A percentile compares a stretch with the other conserved stretches of the same genome.
phyloP scores from a whole-genome alignment of 2,329 filamentous ascomycete species.

The Cladosporium phlei region DNA sequence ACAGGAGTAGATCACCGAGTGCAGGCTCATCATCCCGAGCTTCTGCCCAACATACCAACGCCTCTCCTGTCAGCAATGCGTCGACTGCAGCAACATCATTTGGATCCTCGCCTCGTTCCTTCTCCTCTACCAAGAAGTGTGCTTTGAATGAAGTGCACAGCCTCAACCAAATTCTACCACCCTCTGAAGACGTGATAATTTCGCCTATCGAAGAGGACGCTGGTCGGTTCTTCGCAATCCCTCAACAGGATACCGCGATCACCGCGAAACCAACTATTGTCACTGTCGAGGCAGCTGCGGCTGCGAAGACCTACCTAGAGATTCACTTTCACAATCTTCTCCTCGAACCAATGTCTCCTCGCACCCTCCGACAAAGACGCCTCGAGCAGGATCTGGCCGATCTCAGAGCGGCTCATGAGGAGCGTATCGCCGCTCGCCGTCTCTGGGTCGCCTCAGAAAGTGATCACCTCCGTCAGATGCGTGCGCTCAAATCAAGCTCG shows the following conservation, averaged over 20 bases:
- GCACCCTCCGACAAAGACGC: constrained; percentile 56
- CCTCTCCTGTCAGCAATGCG: constrained; percentile 26
- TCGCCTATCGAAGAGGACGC: constrained; percentile 32
- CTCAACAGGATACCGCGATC: constrained; percentile 27
- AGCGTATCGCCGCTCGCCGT: constrained; percentile 48
- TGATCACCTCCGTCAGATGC: constrained; percentile 67
- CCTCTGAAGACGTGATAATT: constrained; percentile 23
- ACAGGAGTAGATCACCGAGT: constrained; percentile 1
- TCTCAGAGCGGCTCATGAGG: constrained; percentile 53
- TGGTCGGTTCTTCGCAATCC: constrained; percentile 25
- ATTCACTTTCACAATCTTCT: constrained; percentile 73
- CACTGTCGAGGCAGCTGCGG: constrained; percentile 73
- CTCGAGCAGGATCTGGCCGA: constrained; percentile 61
- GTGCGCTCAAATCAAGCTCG: constrained; percentile 63
- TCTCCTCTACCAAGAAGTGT: constrained; percentile 24
- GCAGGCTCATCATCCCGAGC: constrained; percentile 4
- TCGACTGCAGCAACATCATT: constrained; percentile 34
- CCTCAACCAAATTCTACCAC: constrained; percentile 20
- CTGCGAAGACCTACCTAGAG: constrained; percentile 82
- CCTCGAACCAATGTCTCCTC: constrained; percentile 48
- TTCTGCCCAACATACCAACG: constrained; percentile 13
- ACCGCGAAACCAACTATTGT: constrained; percentile 35
- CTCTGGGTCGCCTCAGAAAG: constrained; percentile 65
- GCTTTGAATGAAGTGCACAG: constrained; percentile 26
- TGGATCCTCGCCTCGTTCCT: constrained; percentile 23